Base-by-base conservation (phyloP, 371 early-diverging fungal species). In the Mortierella sp. region DNA sequence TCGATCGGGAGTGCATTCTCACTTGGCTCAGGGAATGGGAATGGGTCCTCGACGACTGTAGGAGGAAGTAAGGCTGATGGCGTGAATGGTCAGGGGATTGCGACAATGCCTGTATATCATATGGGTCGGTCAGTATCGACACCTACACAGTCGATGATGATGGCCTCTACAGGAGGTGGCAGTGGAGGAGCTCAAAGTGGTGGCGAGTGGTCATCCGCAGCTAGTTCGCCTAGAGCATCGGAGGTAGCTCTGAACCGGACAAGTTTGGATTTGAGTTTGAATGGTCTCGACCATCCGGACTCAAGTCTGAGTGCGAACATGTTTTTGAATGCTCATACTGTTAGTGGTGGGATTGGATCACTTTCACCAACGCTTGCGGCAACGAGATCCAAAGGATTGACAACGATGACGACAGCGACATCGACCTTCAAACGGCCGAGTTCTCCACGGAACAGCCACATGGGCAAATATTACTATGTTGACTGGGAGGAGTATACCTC, bases 401-500 rank as follows among this genome's bases (percentile, higher is more conserved):
- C 21, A 21, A 50, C 16, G 21, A 2, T 14, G 14, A 7, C n/a
- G 14, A 5, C 21, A 21, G 14, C 16, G 21, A 2, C 50, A 50
- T 50, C n/a, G 6, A 50, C 14, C n/a, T n/a, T n/a, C 29, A 70
- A 58, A 55, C 51, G 55, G 23, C 72, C 60, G 50, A 65, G 62
- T 26, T 72, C 72, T 9, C 72, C 77, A 57, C 57, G 69, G 52
- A 61, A 60, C 37, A 77, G 72, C 51, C 72, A 68, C 50, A 68
- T 71, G 62, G 72, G 77, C 58, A 77, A 77, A 65, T 77, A 77
- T 25, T 77, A 58, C 44, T 57, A 71, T 65, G 77, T 77, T 26
- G 65, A 77, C 60, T 77, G 77, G 77, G 77, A 77, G 1, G 77
- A 77, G 62, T 77, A 77, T 48, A 53, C 63, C 1, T 69, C 69